Percentiles rank a stretch among this genome's conserved stretches.
Evolutionary conservation across 1,284 basidiomycete genomes (phyloP).

Genomic region (Papiliotrema flavescens): DNA sequence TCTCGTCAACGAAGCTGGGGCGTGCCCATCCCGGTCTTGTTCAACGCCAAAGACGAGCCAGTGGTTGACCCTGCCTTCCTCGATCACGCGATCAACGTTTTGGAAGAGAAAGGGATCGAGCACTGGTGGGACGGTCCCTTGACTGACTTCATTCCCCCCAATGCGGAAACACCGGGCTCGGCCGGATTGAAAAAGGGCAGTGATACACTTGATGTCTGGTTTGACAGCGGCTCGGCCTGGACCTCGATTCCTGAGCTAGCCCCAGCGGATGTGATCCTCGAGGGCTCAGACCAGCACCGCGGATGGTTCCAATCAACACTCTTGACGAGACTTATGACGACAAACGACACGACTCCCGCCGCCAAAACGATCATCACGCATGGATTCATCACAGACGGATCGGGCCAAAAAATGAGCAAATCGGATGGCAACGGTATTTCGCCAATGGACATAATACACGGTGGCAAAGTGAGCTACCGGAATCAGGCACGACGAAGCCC

Average conservation of each 20-base stretch:
- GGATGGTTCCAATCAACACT: constrained; percentile 99
- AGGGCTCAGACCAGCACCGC: constrained; percentile 96
- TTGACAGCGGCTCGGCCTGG: constrained; percentile 97
- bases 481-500: background rate
- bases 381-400: constrained; percentile 91
- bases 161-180: constrained; percentile 44
- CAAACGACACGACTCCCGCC: constrained; percentile 52
- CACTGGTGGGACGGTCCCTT: constrained; percentile 91
- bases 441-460: constrained; percentile 75
- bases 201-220: constrained; percentile 99
- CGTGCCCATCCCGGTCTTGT: constrained; percentile 89
- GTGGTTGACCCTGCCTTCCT: constrained; percentile 59
- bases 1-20: constrained; percentile 98
- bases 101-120: constrained; percentile 68
- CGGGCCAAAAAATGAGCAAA: constrained; percentile 98
- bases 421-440: constrained; percentile 88
- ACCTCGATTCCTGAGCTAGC: constrained; percentile 58
- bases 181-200: constrained; percentile 67
- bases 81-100: constrained; percentile 69
- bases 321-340: constrained; percentile 70
- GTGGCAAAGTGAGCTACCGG: constrained; percentile 62
- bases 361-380: constrained; percentile 87
- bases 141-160: constrained; percentile 72
- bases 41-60: constrained; percentile 65
- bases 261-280: constrained; percentile 80